Conservation (phyloP, 179 eudicot genomes). For the Gypsophila paniculata region DNA sequence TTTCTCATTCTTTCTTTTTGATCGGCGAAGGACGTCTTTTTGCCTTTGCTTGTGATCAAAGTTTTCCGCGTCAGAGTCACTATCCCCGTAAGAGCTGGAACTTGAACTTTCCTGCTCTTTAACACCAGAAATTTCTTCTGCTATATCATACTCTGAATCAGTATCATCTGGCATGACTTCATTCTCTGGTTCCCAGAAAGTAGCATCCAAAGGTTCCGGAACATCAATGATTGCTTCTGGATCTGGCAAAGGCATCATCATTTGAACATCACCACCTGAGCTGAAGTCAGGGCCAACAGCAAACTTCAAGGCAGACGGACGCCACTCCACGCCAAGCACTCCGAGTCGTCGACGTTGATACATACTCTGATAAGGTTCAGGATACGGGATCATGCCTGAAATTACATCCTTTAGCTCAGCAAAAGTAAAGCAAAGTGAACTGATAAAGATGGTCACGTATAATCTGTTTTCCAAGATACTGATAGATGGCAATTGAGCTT, state of each 20-base stretch:
- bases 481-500: constrained; percentile 25
- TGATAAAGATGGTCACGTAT: not conserved
- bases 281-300: constrained; percentile 69
- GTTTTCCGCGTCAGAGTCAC: constrained; percentile 53
- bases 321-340: constrained; percentile 85
- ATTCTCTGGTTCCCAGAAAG: constrained; percentile 81
- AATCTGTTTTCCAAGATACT: not conserved
- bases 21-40: constrained; percentile 60
- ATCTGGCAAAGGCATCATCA: constrained; percentile 63
- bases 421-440: not conserved
- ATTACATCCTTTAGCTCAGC: constrained; percentile 14
- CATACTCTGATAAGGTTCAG: constrained; percentile 89
- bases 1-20: constrained; percentile 69
- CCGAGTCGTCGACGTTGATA: constrained; percentile 84
- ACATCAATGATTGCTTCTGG: constrained; percentile 66
- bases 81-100: constrained; percentile 47
- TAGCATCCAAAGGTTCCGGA: constrained; percentile 71
- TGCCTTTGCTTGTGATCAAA: constrained; percentile 41
- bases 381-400: constrained; percentile 87
- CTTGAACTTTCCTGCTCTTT: constrained; percentile 59
- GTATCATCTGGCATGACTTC: constrained; percentile 71
- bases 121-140: constrained; percentile 64
- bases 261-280: constrained; percentile 62
- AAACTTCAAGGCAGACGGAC: constrained; percentile 67
- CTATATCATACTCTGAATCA: constrained; percentile 79